These are phyloP conservation scores for Quercus gilva DNA, from an alignment of 306 rosid species.

Conservation along the genomic window DNA sequence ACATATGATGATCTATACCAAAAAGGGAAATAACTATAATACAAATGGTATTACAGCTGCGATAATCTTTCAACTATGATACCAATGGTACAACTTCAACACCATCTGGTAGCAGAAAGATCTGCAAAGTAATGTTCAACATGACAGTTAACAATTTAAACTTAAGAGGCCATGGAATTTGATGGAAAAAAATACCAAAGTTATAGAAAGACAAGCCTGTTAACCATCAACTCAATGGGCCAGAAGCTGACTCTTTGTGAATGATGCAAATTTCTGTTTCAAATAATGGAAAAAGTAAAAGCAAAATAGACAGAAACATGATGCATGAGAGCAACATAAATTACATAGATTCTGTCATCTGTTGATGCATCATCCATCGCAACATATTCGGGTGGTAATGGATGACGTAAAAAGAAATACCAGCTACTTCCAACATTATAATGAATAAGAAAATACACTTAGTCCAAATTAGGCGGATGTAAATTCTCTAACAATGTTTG, in stretches of 20 bases:
- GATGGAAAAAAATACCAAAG: neutral
- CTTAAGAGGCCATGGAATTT: neutral
- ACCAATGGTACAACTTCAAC: neutral
- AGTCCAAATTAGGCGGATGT: neutral
- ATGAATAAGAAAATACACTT: neutral
- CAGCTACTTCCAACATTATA: neutral
- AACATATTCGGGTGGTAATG: neutral
- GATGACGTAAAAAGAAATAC: neutral
- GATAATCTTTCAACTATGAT: too few relatives aligned
- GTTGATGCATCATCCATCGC: neutral
- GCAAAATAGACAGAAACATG: neutral
- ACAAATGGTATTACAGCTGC: neutral
- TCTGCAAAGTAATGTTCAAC: neutral
- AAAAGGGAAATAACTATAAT: neutral
- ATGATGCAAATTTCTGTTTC: neutral
- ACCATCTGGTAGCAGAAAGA: neutral
- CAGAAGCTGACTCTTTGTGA: neutral
- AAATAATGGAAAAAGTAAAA: neutral
- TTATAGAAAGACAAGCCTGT: neutral
- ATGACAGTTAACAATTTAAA: too few relatives aligned
- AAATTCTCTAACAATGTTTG: neutral
- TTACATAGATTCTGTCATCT: neutral
- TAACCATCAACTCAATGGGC: neutral
- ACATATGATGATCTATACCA: neutral
- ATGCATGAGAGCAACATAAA: neutral